Evolutionary conservation across 768 basidiomycete species (phyloP), one percentile per base, ranked within the genome.

Genomic region (Naganishia kalamii): DNA sequence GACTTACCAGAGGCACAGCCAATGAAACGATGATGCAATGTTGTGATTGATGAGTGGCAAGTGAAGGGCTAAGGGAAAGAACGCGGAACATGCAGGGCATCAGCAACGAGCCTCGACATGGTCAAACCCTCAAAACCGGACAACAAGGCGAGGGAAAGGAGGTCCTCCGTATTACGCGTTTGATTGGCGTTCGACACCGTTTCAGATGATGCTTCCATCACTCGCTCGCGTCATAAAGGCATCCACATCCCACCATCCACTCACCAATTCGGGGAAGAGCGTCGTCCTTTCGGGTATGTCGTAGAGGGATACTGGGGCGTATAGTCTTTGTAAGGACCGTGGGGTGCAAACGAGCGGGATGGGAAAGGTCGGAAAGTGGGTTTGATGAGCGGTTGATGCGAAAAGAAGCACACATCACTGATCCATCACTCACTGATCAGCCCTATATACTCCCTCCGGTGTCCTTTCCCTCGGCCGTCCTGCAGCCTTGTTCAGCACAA

Each of bases 131-230:
- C n/a, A n/a, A n/a, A n/a, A n/a, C 10, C 11, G 43, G 43, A n/a
- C 6, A 44, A 44, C 19, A 11, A n/a, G 19, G 43, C 13, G 25
- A 35, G 21, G 37, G 23, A 52, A 40, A 37, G 54, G 21, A 35
- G n/a, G 21, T 57, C 19, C 12, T 23, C 21, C 12, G 29, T 29
- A 23, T 25, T 37, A 40, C 35, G 54, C 54, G 35, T 57, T 52
- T 41, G 54, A 57, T 35, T 57, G 54, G 35, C 54, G 23, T 57
- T 57, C 27, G 35, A 57, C 54, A 40, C 54, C 27, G 27, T 51
- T 52, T 52, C 51, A 23, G 54, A 41, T 37, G 54, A 33, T 25
- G n/a, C 33, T 54, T 32, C 52, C 52, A 35, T 25, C 33, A n/a
- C n/a, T n/a, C 52, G 8, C 1, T 4, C 19, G 11, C 19, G 21